These are phyloP conservation scores for Halophytophthora polymorphica DNA, from an alignment of 352 stramenopile species.

Conservation along the genomic window DNA sequence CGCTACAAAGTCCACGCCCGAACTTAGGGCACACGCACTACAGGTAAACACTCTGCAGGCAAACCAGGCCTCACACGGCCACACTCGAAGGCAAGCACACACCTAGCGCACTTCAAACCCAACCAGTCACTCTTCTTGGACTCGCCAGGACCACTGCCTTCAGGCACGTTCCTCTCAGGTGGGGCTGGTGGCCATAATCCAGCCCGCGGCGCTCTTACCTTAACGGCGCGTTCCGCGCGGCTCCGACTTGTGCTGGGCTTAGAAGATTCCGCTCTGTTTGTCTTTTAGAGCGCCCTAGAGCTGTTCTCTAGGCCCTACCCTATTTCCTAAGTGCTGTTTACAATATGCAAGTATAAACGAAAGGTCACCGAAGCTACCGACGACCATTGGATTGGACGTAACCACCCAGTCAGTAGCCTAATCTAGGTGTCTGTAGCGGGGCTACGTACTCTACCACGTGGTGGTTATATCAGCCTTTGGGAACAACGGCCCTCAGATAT, in stretches of 20 bases:
- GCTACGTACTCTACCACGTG: too few relatives aligned
- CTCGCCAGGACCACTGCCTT: neutral
- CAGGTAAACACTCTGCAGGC: too few relatives aligned
- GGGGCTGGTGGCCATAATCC: neutral
- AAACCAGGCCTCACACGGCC: too few relatives aligned
- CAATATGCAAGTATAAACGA: constrained; percentile 1
- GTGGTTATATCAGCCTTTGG: too few relatives aligned
- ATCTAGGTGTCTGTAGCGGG: neutral
- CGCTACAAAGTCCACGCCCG: too few relatives aligned
- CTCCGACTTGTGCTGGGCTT: neutral
- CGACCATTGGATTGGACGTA: neutral
- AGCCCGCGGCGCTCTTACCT: neutral
- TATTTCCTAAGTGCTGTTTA: neutral
- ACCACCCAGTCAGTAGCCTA: neutral
- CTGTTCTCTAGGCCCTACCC: neutral
- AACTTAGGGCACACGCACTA: too few relatives aligned
- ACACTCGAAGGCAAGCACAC: neutral
- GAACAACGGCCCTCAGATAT: too few relatives aligned
- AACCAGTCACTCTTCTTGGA: constrained; percentile 1
- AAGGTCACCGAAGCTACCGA: neutral
- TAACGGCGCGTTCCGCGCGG: neutral
- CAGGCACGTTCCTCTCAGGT: neutral
- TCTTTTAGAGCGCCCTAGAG: neutral
- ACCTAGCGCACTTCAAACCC: neutral
- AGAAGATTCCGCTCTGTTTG: neutral